Evolutionary conservation across 345 rosid species (phyloP), one percentile per base, ranked within the genome.

Genomic region (Eucalyptus microcorys): DNA sequence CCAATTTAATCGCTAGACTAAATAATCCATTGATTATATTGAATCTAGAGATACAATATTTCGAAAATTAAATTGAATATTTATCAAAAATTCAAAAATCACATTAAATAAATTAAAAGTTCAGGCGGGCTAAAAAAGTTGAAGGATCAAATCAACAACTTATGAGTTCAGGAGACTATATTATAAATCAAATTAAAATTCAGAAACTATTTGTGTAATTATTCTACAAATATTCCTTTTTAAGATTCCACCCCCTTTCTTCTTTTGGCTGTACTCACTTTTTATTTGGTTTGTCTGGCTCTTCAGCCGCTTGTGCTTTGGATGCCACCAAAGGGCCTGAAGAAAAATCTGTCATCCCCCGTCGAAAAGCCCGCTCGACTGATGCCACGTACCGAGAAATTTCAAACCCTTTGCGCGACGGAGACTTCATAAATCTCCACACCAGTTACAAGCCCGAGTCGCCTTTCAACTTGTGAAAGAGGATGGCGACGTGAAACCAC

Each of bases 71-170:
- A 0, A 55, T 55, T 8, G 0, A 8, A 4, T 0, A 55, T 59
- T 27, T 59, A 59, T 7, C 0, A 26, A 11, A 59, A 27, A 0
- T 59, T 59, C 1, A 59, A 11, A 1, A 27, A 1, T 1, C 0
- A 12, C 0, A 59, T 59, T 27, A 12, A 27, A 59, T 3, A 59
- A 59, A 59, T 59, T 59, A 11, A 26, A 27, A 5, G 0, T 59
- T 27, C 2, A 13, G 1, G 0, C 0, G 0, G 0, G 1, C 2
- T 59, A 27, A 27, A 27, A 27, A 59, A 59, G 4, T 59, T 11
- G 0, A 27, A 59, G 0, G 7, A 59, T 59, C 4, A 0, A 0
- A 27, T 27, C 12, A 59, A 27, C 2, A 27, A 59, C 3, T 59
- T 59, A 27, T 26, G 14, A 59, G 0, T 12, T 12, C 0, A 11